These are phyloP conservation scores for Dryas integrifolia DNA, from an alignment of 331 rosid species.

Conservation along the genomic window DNA sequence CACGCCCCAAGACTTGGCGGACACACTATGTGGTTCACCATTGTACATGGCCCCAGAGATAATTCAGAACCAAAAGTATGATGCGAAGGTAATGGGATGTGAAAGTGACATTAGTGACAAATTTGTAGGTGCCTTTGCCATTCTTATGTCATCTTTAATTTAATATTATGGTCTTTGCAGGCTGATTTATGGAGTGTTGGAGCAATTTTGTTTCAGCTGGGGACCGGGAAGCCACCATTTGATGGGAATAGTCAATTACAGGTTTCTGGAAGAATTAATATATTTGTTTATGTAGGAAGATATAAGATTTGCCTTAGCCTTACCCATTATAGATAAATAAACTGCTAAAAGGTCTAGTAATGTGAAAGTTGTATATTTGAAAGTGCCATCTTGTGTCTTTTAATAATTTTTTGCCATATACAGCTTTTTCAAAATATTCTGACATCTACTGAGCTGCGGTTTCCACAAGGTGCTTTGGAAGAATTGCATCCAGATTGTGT, in stretches of 20 bases:
- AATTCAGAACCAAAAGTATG: conserved; percentile 62
- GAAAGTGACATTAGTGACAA: conserved; percentile 18
- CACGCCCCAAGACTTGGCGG: conserved; percentile 66
- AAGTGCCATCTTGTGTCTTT: conserved; percentile 12
- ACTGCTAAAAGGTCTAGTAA: background rate
- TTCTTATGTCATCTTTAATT: conserved; percentile 15
- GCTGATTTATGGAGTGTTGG: conserved; percentile 99
- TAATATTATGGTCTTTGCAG: conserved; percentile 41
- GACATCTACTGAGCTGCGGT: conserved; percentile 61
- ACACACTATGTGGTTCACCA: conserved; percentile 94
- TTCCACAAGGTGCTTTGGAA: conserved; percentile 65
- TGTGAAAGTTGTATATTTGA: background rate
- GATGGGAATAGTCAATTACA: conserved; percentile 71
- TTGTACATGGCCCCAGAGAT: conserved; percentile 99
- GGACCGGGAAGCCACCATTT: conserved; percentile 86
- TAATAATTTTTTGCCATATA: conserved; percentile 29
- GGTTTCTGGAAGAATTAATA: conserved; percentile 42
- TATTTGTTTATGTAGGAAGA: background rate
- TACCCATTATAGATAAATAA: background rate
- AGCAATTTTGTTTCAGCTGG: conserved; percentile 84
- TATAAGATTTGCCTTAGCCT: background rate
- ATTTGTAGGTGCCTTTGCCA: conserved; percentile 3
- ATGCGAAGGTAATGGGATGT: conserved; percentile 70
- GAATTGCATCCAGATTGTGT: conserved; percentile 70
- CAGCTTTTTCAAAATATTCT: conserved; percentile 90